Conservation (phyloP, 1,139 yeast genomes). For the Taphrina betulina region DNA sequence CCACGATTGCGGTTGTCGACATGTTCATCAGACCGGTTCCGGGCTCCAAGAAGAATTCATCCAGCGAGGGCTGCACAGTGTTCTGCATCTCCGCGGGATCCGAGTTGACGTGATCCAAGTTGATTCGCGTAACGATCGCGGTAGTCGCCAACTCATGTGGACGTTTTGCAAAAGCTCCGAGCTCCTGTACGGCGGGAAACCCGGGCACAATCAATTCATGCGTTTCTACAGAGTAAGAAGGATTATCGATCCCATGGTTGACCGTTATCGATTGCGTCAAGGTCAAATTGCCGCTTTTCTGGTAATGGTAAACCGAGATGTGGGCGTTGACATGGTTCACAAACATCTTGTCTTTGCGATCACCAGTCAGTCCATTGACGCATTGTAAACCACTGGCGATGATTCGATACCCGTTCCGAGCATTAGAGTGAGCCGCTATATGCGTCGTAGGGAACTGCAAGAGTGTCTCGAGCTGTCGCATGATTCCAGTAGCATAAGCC, state of each 20-base stretch:
- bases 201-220: conserved; percentile 20
- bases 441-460: conserved; percentile 26
- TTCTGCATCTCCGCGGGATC: no score
- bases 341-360: conserved; percentile 21
- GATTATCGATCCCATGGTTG: conserved; percentile 22
- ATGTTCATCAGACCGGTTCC: conserved; percentile 21
- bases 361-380: conserved; percentile 28
- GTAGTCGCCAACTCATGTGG: conserved; percentile 13
- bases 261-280: conserved; percentile 19
- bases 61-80: conserved; percentile 19
- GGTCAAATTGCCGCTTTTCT: conserved; percentile 5
- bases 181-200: conserved; percentile 12
- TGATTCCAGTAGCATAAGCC: conserved; percentile 21
- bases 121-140: conserved; percentile 22
- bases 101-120: conserved; percentile 7
- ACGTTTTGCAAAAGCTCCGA: conserved; percentile 18
- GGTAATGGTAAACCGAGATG: conserved; percentile 17
- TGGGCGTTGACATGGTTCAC: conserved; percentile 26
- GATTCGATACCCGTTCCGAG: conserved; percentile 20
- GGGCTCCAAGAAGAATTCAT: conserved; percentile 23
- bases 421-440: conserved; percentile 23
- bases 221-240: conserved; percentile 19
- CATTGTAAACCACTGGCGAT: conserved; percentile 6
- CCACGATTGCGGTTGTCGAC: conserved; percentile 29
- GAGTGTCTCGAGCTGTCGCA: conserved; percentile 18